Evolutionary conservation across 2,329 filamentous ascomycete genomes (phyloP).

Genomic region (Delphinella strobiligena): DNA sequence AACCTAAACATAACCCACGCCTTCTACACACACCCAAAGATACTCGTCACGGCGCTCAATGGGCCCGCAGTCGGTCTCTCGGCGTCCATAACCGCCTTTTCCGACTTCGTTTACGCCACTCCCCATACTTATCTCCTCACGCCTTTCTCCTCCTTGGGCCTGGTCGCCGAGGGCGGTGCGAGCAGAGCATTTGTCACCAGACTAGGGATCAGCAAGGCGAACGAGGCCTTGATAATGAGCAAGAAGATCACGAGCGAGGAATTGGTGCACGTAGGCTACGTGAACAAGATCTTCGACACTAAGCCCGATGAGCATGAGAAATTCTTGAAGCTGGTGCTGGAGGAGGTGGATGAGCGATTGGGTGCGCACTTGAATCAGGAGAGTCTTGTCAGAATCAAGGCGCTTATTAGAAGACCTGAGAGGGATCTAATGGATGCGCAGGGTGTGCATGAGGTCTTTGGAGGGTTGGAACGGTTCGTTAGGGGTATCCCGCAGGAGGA

Average conservation of each 20-base stretch:
- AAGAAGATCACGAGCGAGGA: slow-evolving; percentile 63
- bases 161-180: slow-evolving; percentile 80
- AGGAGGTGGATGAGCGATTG: slow-evolving; percentile 69
- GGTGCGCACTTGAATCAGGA: slow-evolving; percentile 70
- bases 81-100: slow-evolving; percentile 69
- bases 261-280: slow-evolving; percentile 64
- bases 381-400: slow-evolving; percentile 75
- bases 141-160: slow-evolving; percentile 78
- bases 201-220: slow-evolving; percentile 69
- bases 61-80: slow-evolving; percentile 82
- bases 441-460: slow-evolving; percentile 76
- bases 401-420: slow-evolving; percentile 63
- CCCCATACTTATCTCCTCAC: slow-evolving; percentile 78
- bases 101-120: slow-evolving; percentile 83
- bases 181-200: slow-evolving; percentile 67
- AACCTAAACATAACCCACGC: slow-evolving; percentile 84
- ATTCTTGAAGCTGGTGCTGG: slow-evolving; percentile 61
- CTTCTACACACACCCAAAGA: slow-evolving; percentile 89
- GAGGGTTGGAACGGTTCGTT: slow-evolving; percentile 68
- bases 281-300: slow-evolving; percentile 66
- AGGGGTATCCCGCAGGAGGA: slow-evolving; percentile 75
- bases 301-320: slow-evolving; percentile 49
- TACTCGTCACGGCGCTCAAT: slow-evolving; percentile 83
- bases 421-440: slow-evolving; percentile 60
- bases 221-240: slow-evolving; percentile 88